A percentile compares a stretch with the other conserved stretches of the same genome.
phyloP scores from a whole-genome alignment of 1,284 basidiomycete genomes.

The Flammula alnicola region DNA sequence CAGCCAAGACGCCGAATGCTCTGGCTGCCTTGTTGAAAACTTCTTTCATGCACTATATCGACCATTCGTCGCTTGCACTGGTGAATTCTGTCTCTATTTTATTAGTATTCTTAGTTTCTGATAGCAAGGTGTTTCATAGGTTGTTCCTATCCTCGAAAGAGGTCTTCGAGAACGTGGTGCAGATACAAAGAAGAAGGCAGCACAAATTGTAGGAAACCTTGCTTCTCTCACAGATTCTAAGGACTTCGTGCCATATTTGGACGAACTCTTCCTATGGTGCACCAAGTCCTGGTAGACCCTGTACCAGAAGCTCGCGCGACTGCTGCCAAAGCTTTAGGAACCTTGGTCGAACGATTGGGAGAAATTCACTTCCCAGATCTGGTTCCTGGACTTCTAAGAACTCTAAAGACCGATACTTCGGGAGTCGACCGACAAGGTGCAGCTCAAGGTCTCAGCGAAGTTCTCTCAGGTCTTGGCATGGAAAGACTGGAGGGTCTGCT shows the following conservation, averaged over 20 bases:
- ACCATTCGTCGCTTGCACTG: constrained; percentile 96
- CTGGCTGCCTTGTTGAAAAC: constrained; percentile 88
- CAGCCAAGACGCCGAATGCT: constrained; percentile 88
- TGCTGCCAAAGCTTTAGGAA: constrained; percentile 97
- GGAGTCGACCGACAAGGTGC: constrained; percentile 98
- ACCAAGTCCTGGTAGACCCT: constrained; percentile 91
- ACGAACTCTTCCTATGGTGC: constrained; percentile 90
- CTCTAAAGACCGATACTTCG: constrained; percentile 91
- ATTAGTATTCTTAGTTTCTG: constrained; percentile 3
- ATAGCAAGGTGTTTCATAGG: constrained; percentile 45
- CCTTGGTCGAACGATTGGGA: constrained; percentile 94
- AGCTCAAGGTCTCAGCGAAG: constrained; percentile 96
- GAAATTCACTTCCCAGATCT: constrained; percentile 96
- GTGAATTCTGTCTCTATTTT: constrained; percentile 46
- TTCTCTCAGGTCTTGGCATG: constrained; percentile 95
- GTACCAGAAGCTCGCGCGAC: constrained; percentile 98
- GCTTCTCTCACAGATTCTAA: constrained; percentile 94
- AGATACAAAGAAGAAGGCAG: constrained; percentile 94
- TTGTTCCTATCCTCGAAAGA: constrained; percentile 95
- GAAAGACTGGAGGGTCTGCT: constrained; percentile 94
- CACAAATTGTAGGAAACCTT: constrained; percentile 96
- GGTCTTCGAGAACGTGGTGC: constrained; percentile 92
- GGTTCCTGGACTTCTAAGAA: constrained; percentile 88
- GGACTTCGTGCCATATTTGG: constrained; percentile 96
- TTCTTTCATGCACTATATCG: constrained; percentile 98